These are phyloP conservation scores for Hanseniaspora meyeri DNA, from an alignment of 805 yeast genomes.

Conservation along the genomic window DNA sequence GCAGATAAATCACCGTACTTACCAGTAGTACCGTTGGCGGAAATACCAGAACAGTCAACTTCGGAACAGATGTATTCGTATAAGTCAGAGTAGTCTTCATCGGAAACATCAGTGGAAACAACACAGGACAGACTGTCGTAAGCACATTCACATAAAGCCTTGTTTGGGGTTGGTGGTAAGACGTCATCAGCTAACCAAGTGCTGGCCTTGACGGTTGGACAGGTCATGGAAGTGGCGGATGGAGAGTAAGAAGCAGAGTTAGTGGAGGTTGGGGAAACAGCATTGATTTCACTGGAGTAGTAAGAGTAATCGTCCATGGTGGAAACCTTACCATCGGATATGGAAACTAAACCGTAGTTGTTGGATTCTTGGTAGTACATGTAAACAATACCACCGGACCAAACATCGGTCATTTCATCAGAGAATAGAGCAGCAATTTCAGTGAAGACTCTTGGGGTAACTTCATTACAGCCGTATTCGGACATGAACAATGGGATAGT, in stretches of 20 bases:
- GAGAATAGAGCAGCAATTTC: constrained; percentile 58
- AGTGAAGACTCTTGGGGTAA: constrained; percentile 56
- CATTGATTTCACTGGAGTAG: constrained; percentile 47
- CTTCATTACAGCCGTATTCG: constrained; percentile 70
- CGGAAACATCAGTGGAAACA: constrained; percentile 31
- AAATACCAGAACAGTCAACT: constrained; percentile 48
- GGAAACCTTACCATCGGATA: constrained; percentile 36
- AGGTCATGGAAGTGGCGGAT: constrained; percentile 37
- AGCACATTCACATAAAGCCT: constrained; percentile 53
- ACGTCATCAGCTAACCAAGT: constrained; percentile 57
- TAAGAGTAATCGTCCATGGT: constrained; percentile 54
- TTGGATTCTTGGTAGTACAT: constrained; percentile 71
- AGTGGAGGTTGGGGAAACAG: constrained; percentile 42
- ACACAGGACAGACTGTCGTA: constrained; percentile 46
- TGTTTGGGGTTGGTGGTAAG: constrained; percentile 71
- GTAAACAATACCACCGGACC: constrained; percentile 87
- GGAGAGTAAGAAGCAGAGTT: constrained; percentile 31
- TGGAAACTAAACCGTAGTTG: constrained; percentile 59
- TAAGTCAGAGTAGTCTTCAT: constrained; percentile 47
- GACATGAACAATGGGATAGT: constrained; percentile 68
- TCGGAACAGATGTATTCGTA: constrained; percentile 47
- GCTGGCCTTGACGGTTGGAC: constrained; percentile 42
- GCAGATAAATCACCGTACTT: constrained; percentile 60
- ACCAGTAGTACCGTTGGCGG: constrained; percentile 52
- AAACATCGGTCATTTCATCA: constrained; percentile 61